Evolutionary conservation across 352 stramenopile species (phyloP), one percentile per base, ranked within the genome.

Genomic region (Sclerospora graminicola): DNA sequence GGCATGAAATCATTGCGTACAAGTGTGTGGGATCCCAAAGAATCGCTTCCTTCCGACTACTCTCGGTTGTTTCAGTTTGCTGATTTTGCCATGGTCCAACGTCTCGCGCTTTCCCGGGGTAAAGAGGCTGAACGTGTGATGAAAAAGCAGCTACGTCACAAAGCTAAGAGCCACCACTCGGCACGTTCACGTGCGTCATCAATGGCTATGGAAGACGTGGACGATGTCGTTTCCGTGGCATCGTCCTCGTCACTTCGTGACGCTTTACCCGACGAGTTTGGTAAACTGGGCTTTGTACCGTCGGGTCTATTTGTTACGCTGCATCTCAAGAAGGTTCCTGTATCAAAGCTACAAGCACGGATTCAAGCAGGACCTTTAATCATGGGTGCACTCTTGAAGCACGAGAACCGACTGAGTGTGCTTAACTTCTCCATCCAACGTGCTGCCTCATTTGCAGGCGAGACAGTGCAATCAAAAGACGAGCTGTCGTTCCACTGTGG

Each of bases 371-470:
- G 79, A 4, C 71, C 77, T 45, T 54, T 88, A 19, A 61, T 93
- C 41, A 68, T 93, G 48, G 75, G 71, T 4, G 84, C 89, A 11
- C 64, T 99, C 15, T 74, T 98, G 5, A 89, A 93, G 48, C 92
- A 99, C 63, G 95, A 99, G 63, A 98, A 98, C 54, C 95, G 97
- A 44, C 55, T 98, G n/a, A 98, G 92, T 51, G 92, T 98, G 38
- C 61, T 98, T 35, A 97, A 99, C 69, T 98, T 98, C 57, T 94
- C 88, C n/a, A 67, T 99, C 27, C 82, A 92, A 57, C 83, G 90
- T 29, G 67, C 79, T 24, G 38, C 50, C 8, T 71, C 63, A 31
- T 89, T 92, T 47, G 60, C 61, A n/a, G 58, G 53, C 16, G 78
- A 91, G 36, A 85, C 95, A 8, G 55, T 99, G 18, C 98, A 98